Evolutionary conservation across 192 early-diverging fungal species (phyloP).

Genomic region (Entomortierella chlamydospora): DNA sequence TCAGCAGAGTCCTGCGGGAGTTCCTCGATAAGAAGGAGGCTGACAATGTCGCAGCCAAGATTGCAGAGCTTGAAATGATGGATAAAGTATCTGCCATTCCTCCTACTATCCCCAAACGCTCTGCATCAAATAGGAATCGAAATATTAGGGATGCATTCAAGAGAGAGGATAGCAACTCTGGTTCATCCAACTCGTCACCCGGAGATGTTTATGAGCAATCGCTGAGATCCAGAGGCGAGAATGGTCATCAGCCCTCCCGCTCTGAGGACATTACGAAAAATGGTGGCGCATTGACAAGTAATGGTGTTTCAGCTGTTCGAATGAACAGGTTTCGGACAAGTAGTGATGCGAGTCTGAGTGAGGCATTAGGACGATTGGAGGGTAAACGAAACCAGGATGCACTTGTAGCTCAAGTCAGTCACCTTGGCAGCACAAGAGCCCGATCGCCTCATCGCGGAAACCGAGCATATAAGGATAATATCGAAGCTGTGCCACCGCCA

Average conservation of each 20-base stretch:
- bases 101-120: background rate
- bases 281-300: background rate
- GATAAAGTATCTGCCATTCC: background rate
- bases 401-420: slow-evolving; percentile 33
- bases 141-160: slow-evolving; percentile 9
- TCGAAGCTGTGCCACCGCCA: slow-evolving; percentile 10
- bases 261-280: slow-evolving; percentile 4
- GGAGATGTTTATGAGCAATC: slow-evolving; percentile 22
- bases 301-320: slow-evolving; percentile 4
- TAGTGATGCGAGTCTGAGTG: slow-evolving; percentile 46
- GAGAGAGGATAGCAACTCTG: background rate
- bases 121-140: slow-evolving; percentile 1
- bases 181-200: background rate
- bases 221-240: slow-evolving; percentile 4
- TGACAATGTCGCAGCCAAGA: slow-evolving; percentile 12
- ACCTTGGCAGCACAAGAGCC: slow-evolving; percentile 38
- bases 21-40: slow-evolving; percentile 24
- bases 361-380: slow-evolving; percentile 44
- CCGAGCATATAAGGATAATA: slow-evolving; percentile 19
- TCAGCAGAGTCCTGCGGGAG: slow-evolving; percentile 33
- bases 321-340: slow-evolving; percentile 36
- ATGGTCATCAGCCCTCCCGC: slow-evolving; percentile 2
- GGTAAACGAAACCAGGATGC: slow-evolving; percentile 39
- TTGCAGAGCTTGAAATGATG: slow-evolving; percentile 32
- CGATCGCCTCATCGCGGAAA: slow-evolving; percentile 32